phyloP scores from a whole-genome alignment of 352 stramenopile species.

The Globisporangium barbulae region DNA sequence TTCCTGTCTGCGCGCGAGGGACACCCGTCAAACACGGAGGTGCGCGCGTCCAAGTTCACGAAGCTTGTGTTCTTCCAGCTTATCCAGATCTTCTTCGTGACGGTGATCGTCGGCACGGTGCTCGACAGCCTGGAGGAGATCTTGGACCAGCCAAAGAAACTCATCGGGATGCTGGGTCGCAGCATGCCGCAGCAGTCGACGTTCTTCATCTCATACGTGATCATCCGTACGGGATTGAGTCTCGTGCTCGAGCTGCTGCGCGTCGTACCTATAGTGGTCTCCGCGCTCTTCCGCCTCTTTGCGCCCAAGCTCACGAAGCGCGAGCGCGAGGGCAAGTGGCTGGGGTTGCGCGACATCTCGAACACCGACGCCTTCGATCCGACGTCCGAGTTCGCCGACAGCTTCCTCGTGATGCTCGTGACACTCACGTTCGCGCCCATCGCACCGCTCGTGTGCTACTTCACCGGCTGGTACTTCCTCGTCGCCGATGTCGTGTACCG shows the following conservation, averaged over 20 bases:
- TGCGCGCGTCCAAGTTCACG: conserved; percentile 60
- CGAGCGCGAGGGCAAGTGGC: conserved; percentile 51
- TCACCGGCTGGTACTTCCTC: conserved; percentile 70
- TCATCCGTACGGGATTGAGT: conserved; percentile 60
- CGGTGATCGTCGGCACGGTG: conserved; percentile 70
- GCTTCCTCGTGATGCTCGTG: conserved; percentile 67
- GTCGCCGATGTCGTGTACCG: conserved; percentile 67
- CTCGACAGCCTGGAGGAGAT: conserved; percentile 73
- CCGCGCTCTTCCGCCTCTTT: conserved; percentile 44
- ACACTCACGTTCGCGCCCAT: conserved; percentile 80
- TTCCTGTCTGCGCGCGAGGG: conserved; percentile 65
- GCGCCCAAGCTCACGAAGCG: conserved; percentile 61
- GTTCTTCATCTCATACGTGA: conserved; percentile 84
- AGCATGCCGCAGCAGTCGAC: conserved; percentile 83
- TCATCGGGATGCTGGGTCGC: conserved; percentile 67
- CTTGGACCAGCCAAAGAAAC: conserved; percentile 59
- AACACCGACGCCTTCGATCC: conserved; percentile 61
- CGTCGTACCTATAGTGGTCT: conserved; percentile 47
- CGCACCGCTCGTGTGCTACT: conserved; percentile 73
- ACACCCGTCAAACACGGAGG: conserved; percentile 62
- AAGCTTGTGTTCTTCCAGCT: conserved; percentile 83
- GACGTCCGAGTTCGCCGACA: conserved; percentile 51
- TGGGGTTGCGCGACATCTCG: conserved; percentile 46
- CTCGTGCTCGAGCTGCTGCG: conserved; percentile 63
- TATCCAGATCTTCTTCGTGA: conserved; percentile 83